Base-by-base conservation (phyloP, 2,329 filamentous ascomycete species). In the Hypoxylon sp. region DNA sequence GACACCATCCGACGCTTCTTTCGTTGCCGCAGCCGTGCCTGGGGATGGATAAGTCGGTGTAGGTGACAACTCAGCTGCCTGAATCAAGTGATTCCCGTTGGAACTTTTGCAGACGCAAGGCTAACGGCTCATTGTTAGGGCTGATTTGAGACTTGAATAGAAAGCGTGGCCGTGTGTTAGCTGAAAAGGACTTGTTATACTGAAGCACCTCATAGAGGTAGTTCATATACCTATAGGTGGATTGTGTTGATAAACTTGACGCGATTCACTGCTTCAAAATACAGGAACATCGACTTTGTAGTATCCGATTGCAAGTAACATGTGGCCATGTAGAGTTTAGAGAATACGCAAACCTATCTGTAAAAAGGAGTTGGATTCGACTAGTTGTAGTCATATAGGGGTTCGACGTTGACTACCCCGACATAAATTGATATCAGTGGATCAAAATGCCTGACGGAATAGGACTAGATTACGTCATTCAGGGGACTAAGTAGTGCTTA, bases 21-120 rank as follows among this genome's bases (percentile, higher is more conserved):
- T 22, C 6, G 11, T 13, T 30, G 48, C 11, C 6, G 25, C 10
- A 35, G 2, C 17, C 25, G 6, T 8, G 30, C 54, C 59, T 25
- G 20, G 14, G 2, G 30, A 6, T 35, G 56, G 40, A 22, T 62
- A 20, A 14, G 50, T 11, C 6, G 49, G 20, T 30, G 42, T 20
- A 20, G 20, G 20, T 49, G 20, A 62, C 50, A 30, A 62, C 14
- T 56, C 40, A 27, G 14, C 31, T 56, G 8, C 50, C 59, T 35
- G 10, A 42, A 2, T 55, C 50, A 30, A 55, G 20, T 2, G 59
- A 42, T 20, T 62, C 59, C n/a, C 22, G 27, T 35, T 37, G 40
- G 20, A 62, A 55, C 11, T 35, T 6, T 55, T 42, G 25, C 25
- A 4, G 30, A 17, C 30, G 37, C 3, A 8, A 48, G n/a, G 4